A percentile compares a stretch with the other conserved stretches of the same genome.
Conservation (phyloP, 2,329 filamentous ascomycete genomes). For the Endothia cerciana region DNA sequence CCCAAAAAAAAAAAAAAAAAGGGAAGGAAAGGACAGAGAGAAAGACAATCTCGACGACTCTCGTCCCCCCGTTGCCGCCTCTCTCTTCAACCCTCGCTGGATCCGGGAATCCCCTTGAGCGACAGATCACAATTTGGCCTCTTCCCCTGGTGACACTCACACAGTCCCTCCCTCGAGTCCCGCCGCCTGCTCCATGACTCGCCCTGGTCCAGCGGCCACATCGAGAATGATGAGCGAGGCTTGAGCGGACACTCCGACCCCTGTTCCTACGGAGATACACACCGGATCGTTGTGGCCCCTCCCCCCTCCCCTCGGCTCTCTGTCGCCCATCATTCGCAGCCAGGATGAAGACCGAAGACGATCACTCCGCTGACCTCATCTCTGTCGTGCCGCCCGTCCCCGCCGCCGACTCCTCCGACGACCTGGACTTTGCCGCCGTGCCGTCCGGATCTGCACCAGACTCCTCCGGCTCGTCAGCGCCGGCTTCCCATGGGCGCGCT, state of each 20-base stretch:
- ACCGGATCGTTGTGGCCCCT: slow-evolving; percentile 22
- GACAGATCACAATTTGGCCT: slow-evolving; percentile 11
- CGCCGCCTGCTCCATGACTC: slow-evolving; percentile 18
- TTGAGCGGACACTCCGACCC: slow-evolving; percentile 26
- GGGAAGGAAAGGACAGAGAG: background rate
- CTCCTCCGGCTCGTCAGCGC: background rate
- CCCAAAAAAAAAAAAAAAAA: background rate
- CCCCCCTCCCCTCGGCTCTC: slow-evolving; percentile 3
- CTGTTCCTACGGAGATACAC: slow-evolving; percentile 14
- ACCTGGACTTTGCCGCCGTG: slow-evolving; percentile 10
- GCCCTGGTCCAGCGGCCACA: slow-evolving; percentile 24
- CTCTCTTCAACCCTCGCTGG: slow-evolving; percentile 28
- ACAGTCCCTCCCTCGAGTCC: background rate
- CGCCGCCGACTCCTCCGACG: slow-evolving; percentile 15
- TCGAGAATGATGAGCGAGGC: slow-evolving; percentile 27
- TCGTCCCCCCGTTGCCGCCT: slow-evolving; percentile 9
- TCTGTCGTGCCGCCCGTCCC: slow-evolving; percentile 25
- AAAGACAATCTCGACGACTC: background rate
- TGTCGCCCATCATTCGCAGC: slow-evolving; percentile 8
- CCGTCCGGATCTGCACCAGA: slow-evolving; percentile 15
- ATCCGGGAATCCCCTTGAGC: slow-evolving; percentile 13
- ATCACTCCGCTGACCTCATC: slow-evolving; percentile 25
- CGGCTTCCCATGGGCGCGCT: slow-evolving; percentile 11
- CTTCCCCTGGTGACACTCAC: slow-evolving; percentile 13
- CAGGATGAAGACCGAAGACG: slow-evolving; percentile 32